Conservation (phyloP, 805 yeast genomes). For the Zygotorulaspora sp. region DNA sequence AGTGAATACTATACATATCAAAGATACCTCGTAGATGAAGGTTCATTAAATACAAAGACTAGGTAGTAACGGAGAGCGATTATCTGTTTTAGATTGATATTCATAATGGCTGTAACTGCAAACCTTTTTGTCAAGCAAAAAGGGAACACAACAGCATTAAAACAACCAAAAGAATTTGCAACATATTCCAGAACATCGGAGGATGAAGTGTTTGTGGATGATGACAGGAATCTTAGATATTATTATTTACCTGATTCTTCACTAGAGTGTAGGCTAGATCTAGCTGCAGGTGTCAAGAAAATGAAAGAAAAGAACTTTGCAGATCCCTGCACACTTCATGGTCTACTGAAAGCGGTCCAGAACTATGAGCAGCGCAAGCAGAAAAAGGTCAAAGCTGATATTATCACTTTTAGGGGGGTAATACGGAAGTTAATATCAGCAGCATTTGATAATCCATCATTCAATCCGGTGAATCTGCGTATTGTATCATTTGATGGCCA, state of each 20-base stretch:
- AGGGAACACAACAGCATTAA: slow-evolving; percentile 61
- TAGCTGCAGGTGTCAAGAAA: slow-evolving; percentile 58
- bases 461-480: slow-evolving; percentile 53
- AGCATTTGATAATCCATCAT: slow-evolving; percentile 50
- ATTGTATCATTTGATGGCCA: slow-evolving; percentile 72
- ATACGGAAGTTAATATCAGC: slow-evolving; percentile 59
- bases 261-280: slow-evolving; percentile 56
- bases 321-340: slow-evolving; percentile 40
- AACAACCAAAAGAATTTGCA: slow-evolving; percentile 82
- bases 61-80: too few relatives aligned
- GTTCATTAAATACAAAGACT: too few relatives aligned
- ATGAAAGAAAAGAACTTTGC: slow-evolving; percentile 58
- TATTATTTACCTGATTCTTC: slow-evolving; percentile 76
- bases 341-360: slow-evolving; percentile 52
- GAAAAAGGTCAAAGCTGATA: slow-evolving; percentile 50
- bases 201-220: slow-evolving; percentile 46
- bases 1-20: too few relatives aligned
- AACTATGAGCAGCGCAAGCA: slow-evolving; percentile 47
- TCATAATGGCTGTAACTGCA: slow-evolving; percentile 29
- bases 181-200: slow-evolving; percentile 58
- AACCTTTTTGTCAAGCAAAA: slow-evolving; percentile 39
- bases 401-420: slow-evolving; percentile 81
- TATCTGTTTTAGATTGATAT: too few relatives aligned
- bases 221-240: slow-evolving; percentile 56
- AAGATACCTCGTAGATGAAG: too few relatives aligned